Base-by-base conservation (phyloP, 225 moss, liverwort and hornwort genomes). In the Polytrichum commune region DNA sequence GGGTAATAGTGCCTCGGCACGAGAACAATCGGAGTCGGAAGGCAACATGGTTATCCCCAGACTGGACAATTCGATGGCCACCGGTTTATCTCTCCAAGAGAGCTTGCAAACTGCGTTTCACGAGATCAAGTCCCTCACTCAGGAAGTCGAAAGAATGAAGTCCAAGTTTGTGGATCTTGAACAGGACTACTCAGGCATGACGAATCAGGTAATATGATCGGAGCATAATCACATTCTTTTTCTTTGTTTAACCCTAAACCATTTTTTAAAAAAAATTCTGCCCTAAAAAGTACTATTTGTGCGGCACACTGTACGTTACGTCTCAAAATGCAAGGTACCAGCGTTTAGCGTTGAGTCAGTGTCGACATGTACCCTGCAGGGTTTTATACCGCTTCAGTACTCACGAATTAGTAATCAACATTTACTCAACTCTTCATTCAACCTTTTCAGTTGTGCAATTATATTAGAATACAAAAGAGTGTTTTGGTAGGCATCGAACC, bases 141-240 rank as follows among this genome's bases (percentile, higher is more conserved):
- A 86, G 65, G 95, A 95, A 60, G 86, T 95, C 71, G 95, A 93
- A 79, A 85, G 83, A 77, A 93, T 95, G 95, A 95, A 90, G 73
- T 80, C 86, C 19, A 95, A 95, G 55, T 91, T 93, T 62, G 81
- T 88, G 71, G 86, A 86, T 29, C 90, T 95, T 19, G 93, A 95
- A 78, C 79, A 90, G 26, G 91, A 95, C 33, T 86, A 83, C 55
- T 67, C 82, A 9, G 76, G 85, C 19, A 82, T 93, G 67, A 73
- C 88, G 63, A 83, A 85, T 27, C 84, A 84, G 88, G 88, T 85
- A 69, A 0, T 6, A 8, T n/a, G 23, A 2, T 26, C 7, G 7
- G 20, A 61, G 60, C 5, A 22, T 2, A 26, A 16, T 46, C 5
- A n/a, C 25, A 7, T 22, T 22, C 9, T 60, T 24, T 20, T n/a